Percentiles rank a stretch among this genome's conserved stretches.
These are phyloP conservation scores for Gremmenia infestans DNA, from an alignment of 2,329 filamentous ascomycete species.

Conservation along the genomic window DNA sequence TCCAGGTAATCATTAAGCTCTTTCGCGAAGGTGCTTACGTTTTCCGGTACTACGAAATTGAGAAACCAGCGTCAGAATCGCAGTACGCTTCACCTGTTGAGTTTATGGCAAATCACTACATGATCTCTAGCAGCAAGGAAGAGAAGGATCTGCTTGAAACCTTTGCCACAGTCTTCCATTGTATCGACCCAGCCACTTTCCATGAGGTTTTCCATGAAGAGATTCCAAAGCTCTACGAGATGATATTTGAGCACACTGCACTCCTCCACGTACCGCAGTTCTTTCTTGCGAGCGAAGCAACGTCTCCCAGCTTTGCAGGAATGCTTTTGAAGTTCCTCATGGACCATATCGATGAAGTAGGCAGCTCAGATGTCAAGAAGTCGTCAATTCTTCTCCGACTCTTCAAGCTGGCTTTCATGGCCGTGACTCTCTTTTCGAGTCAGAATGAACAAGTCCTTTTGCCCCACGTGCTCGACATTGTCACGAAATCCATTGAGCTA, in stretches of 20 bases:
- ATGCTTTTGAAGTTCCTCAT: constrained; percentile 98
- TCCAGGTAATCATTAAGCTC: constrained; percentile 91
- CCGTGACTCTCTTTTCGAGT: constrained; percentile 87
- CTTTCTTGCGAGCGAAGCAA: constrained; percentile 97
- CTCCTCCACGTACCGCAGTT: constrained; percentile 96
- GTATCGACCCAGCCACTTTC: constrained; percentile 96
- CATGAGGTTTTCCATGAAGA: constrained; percentile 98
- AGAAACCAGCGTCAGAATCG: constrained; percentile 68
- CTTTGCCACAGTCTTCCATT: constrained; percentile 97
- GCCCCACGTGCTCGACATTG: constrained; percentile 94
- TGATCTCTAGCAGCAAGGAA: constrained; percentile 88
- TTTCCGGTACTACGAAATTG: constrained; percentile 93
- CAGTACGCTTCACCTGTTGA: constrained; percentile 79
- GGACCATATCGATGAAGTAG: constrained; percentile 93
- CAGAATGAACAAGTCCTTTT: constrained; percentile 95
- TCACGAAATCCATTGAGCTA: constrained; percentile 93
- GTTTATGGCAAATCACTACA: constrained; percentile 90
- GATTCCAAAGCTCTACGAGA: constrained; percentile 92
- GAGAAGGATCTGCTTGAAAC: constrained; percentile 97
- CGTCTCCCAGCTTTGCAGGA: constrained; percentile 93
- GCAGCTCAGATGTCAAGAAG: constrained; percentile 84
- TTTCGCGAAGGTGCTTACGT: constrained; percentile 95
- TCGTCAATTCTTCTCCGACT: constrained; percentile 88
- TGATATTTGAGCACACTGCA: constrained; percentile 95
- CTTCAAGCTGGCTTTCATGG: constrained; percentile 99